Conservation (phyloP, 2,329 filamentous ascomycete genomes). For the Alternaria rosae region DNA sequence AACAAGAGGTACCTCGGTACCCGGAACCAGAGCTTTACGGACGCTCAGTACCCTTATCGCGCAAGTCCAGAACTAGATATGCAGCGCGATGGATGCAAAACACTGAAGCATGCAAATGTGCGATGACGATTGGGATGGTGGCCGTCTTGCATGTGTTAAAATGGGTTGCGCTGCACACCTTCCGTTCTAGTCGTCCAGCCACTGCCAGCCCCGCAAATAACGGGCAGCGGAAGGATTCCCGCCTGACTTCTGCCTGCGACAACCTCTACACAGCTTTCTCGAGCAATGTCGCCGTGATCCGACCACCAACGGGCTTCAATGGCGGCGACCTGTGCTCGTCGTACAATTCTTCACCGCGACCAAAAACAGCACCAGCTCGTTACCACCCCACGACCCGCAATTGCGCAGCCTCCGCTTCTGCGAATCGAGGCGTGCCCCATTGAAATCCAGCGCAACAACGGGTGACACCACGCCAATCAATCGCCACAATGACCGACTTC, state of each 20-base stretch:
- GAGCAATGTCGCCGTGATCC: slow-evolving; percentile 13
- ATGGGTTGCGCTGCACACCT: slow-evolving; percentile 13
- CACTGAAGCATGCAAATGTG: not conserved
- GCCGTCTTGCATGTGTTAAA: slow-evolving; percentile 4
- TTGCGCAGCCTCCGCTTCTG: slow-evolving; percentile 2
- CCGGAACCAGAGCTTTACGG: not conserved
- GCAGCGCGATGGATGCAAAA: not conserved
- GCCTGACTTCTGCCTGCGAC: slow-evolving; percentile 15
- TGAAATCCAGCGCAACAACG: slow-evolving; percentile 8
- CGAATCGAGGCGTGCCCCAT: slow-evolving; percentile 10
- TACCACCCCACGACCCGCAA: slow-evolving; percentile 5
- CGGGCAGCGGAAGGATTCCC: slow-evolving; percentile 19
- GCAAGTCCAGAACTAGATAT: not conserved
- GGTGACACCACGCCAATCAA: slow-evolving; percentile 15
- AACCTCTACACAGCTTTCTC: slow-evolving; percentile 4
- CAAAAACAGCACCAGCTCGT: slow-evolving; percentile 1
- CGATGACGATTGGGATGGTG: not conserved
- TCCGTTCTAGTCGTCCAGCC: slow-evolving; percentile 15
- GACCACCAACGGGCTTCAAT: slow-evolving; percentile 12
- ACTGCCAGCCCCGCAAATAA: slow-evolving; percentile 21
- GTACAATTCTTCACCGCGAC: slow-evolving; percentile 9
- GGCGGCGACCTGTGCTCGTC: slow-evolving; percentile 11
- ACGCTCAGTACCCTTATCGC: not conserved
- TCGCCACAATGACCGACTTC: slow-evolving; percentile 32
- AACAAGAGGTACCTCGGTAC: not conserved